These are phyloP conservation scores for Pilobolus umbonatus DNA, from an alignment of 192 early-diverging fungal genomes.

Conservation along the genomic window DNA sequence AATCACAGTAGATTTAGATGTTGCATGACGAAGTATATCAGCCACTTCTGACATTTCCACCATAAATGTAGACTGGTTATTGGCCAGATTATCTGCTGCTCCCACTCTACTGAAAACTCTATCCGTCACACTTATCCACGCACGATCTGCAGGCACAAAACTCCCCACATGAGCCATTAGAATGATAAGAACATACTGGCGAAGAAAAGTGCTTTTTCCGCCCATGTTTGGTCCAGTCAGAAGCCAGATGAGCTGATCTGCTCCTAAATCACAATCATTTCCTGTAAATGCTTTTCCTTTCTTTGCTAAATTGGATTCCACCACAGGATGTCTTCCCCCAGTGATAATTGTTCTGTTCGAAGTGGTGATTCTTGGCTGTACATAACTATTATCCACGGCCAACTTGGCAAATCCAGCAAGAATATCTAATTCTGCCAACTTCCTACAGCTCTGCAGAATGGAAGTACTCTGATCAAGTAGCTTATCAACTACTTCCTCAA, in stretches of 20 bases:
- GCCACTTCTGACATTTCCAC: conserved; percentile 85
- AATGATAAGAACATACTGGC: conserved; percentile 69
- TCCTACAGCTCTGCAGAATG: conserved; percentile 56
- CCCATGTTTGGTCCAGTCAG: conserved; percentile 93
- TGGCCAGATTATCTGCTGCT: conserved; percentile 28
- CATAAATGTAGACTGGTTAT: conserved; percentile 60
- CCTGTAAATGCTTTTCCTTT: conserved; percentile 46
- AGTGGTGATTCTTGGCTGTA: conserved; percentile 39
- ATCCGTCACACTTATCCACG: conserved; percentile 65
- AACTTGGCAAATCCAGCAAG: conserved; percentile 56
- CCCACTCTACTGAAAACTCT: conserved; percentile 29
- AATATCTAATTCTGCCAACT: conserved; percentile 66
- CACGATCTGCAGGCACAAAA: conserved; percentile 79
- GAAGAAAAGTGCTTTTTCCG: conserved; percentile 86
- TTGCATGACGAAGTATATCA: conserved; percentile 73
- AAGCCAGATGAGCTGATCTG: conserved; percentile 52
- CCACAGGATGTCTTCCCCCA: conserved; percentile 70
- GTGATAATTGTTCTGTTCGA: conserved; percentile 13
- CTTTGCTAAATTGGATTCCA: conserved; percentile 45
- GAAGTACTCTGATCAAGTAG: conserved; percentile 48
- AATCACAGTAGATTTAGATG: conserved; percentile 65
- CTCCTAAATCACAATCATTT: conserved; percentile 63
- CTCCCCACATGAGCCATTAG: conserved; percentile 87
- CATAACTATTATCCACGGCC: conserved; percentile 46
- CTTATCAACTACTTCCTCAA: conserved; percentile 35